Evolutionary conservation across 2,329 filamentous ascomycete species (phyloP), one percentile per base, ranked within the genome.

Genomic region (Huntiella omanensis): DNA sequence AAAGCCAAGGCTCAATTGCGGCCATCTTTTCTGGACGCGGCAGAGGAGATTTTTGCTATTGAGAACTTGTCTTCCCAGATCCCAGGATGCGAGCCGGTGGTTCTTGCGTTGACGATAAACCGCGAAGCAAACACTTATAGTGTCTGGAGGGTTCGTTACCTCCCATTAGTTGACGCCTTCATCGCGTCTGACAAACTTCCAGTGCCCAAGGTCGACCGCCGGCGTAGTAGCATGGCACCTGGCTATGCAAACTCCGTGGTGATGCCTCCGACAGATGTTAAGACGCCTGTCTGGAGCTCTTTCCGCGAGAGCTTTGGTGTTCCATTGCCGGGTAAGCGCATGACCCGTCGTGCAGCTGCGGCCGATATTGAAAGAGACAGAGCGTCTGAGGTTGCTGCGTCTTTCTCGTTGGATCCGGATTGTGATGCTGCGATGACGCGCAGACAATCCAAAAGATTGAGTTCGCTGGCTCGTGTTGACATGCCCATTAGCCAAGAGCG

Each of bases 381-480:
- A 7, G 47, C 44, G 5, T 45, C 46, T 4, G 40, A 47, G 16
- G 65, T 84, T 38, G 48, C 50, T 38, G 71, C 80, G 2, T 75
- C 80, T 1, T 62, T 88, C n/a, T 75, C 80, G 1, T 62, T 88
- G n/a, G 81, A 83, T 47, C 72, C 81, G 37, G 80, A 85, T 48
- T 70, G 70, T 45, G 66, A 71, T 47, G 67, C 64, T 8, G 66
- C 68, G 12, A 66, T 67, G 10, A 69, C 69, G 0, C 64, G 75
- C 44, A 67, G 75, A 49, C 75, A 74, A 51, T 80, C 75, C 13
- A 76, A 91, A 38, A 75, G 91, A 43, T 81, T 96, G 19, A 98
- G 91, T 64, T 96, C 88, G 12, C 73, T 95, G 45, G 87, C 87
- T 12, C 73, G 88, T 55, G 82, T 83, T 32, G 88, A 95, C 57